Evolutionary conservation across 352 stramenopile species (phyloP).

Genomic region (Blastocystis sp.): DNA sequence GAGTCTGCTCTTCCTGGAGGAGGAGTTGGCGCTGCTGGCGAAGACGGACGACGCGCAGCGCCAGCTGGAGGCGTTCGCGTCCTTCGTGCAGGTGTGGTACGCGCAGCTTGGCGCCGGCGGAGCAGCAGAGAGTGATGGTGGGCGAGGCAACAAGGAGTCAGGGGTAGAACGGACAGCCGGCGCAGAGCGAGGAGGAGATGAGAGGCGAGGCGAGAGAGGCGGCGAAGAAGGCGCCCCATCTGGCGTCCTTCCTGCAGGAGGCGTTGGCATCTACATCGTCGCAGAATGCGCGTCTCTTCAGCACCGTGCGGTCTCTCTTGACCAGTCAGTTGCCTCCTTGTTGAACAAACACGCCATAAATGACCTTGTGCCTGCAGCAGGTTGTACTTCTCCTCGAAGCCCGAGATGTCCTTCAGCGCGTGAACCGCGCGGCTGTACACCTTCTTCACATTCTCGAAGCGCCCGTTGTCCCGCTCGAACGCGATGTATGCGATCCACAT

Average conservation of each 20-base stretch:
- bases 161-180: not conserved
- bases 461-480: conserved; percentile 6
- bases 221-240: conserved; percentile 19
- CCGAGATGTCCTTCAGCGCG: not conserved
- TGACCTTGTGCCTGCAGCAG: conserved; percentile 11
- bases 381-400: conserved; percentile 58
- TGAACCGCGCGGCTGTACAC: conserved; percentile 49
- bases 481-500: conserved; percentile 27
- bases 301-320: not conserved
- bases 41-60: not conserved
- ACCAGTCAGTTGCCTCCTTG: not conserved
- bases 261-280: no score
- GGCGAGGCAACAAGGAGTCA: not conserved
- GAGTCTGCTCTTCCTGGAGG: conserved; percentile 23
- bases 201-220: not conserved
- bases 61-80: not conserved
- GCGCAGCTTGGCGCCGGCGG: not conserved
- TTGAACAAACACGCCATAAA: conserved; percentile 59
- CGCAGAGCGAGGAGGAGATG: not conserved
- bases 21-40: conserved; percentile 24
- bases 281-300: not conserved
- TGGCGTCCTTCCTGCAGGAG: conserved; percentile 22
- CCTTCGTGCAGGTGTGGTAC: not conserved
- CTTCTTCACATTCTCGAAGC: conserved; percentile 27
- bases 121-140: conserved; percentile 4